Percentiles rank a stretch among this genome's conserved stretches.
These are phyloP conservation scores for Agapanthus africanus DNA, from an alignment of 106 monocot genomes.

Conservation along the genomic window DNA sequence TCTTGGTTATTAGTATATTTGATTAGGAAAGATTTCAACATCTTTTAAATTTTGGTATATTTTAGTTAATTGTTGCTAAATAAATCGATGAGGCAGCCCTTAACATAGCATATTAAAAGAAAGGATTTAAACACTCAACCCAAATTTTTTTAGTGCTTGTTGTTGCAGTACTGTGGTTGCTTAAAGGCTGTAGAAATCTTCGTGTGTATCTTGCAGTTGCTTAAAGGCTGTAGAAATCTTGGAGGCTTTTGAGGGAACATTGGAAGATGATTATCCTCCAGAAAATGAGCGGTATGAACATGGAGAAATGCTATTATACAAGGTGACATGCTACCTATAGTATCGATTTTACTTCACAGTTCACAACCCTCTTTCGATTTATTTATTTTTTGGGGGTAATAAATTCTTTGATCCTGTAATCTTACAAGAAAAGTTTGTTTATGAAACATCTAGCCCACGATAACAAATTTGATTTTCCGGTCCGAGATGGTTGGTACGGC, in stretches of 20 bases:
- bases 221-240: constrained; percentile 87
- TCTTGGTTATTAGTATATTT: too few species aligned
- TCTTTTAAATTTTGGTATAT: too few species aligned
- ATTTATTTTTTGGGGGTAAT: neutral
- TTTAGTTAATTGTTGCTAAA: too few species aligned
- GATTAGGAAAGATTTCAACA: too few species aligned
- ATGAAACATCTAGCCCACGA: neutral
- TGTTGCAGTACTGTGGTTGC: too few species aligned
- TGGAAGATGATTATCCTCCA: constrained; percentile 96
- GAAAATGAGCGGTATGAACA: constrained; percentile 94
- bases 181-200: too few species aligned
- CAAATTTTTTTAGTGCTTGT: too few species aligned
- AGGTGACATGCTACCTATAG: constrained; percentile 37
- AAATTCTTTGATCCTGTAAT: neutral
- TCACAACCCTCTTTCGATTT: neutral
- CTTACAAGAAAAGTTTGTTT: neutral
- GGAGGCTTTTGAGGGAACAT: constrained; percentile 94
- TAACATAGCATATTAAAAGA: too few species aligned
- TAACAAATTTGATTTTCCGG: too few species aligned
- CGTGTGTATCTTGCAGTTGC: constrained; percentile 48
- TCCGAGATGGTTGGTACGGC: too few species aligned
- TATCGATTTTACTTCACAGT: constrained; percentile 6
- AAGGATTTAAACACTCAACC: too few species aligned
- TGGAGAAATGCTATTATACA: constrained; percentile 96
- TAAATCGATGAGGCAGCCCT: too few species aligned